A percentile compares a stretch with the other conserved stretches of the same genome.
These are phyloP conservation scores for Cryptosporidium ubiquitum DNA, from an alignment of 169 alveolate species.

Conservation along the genomic window DNA sequence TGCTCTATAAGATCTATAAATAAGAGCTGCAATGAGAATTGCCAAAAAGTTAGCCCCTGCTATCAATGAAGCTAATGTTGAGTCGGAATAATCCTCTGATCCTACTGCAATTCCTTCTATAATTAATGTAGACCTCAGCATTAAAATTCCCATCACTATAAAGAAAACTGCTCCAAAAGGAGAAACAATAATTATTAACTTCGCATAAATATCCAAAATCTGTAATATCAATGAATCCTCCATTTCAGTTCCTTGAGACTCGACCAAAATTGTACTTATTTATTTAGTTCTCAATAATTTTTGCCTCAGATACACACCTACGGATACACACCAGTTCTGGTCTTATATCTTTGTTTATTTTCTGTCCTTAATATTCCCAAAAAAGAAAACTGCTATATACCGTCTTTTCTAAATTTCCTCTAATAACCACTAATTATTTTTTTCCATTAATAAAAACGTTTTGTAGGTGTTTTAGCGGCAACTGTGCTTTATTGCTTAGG, in stretches of 20 bases:
- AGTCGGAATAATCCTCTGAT: conserved; percentile 46
- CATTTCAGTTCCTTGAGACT: conserved; percentile 16
- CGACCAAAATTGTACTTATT: not conserved
- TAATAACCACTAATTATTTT: conserved; percentile 6
- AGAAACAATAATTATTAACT: conserved; percentile 45
- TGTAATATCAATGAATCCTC: conserved; percentile 57
- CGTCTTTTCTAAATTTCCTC: conserved; percentile 2
- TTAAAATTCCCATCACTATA: conserved; percentile 47
- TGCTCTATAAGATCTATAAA: conserved; percentile 45
- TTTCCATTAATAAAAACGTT: not conserved
- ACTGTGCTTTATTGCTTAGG: conserved; percentile 6
- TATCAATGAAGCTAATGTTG: conserved; percentile 34
- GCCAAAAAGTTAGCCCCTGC: conserved; percentile 47
- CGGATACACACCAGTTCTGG: not conserved
- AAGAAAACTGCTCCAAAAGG: conserved; percentile 64
- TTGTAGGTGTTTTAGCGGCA: conserved; percentile 22
- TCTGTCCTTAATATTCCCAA: not conserved
- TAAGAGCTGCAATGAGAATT: conserved; percentile 24
- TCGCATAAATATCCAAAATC: conserved; percentile 65
- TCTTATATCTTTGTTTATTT: not conserved
- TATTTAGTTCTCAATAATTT: not conserved
- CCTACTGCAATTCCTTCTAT: conserved; percentile 68
- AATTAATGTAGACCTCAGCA: conserved; percentile 63
- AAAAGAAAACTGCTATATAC: not conserved
- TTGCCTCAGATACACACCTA: conserved; percentile 4